Evolutionary conservation across 176 grass and related monocot species (phyloP).

Genomic region (Urochloa ruziziensis): DNA sequence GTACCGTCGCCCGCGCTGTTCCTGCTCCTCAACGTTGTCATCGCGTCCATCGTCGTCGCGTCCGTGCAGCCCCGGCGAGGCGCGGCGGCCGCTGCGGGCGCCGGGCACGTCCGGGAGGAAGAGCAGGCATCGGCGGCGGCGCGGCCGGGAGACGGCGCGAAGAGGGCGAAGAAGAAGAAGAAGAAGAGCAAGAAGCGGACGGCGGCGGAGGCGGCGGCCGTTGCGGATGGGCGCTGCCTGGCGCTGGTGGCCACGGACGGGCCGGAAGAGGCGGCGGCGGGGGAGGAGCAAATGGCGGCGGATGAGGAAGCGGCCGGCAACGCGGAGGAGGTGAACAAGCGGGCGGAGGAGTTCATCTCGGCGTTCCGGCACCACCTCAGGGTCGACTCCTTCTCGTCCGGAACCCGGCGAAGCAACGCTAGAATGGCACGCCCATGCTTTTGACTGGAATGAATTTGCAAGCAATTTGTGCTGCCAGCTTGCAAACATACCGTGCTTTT

Average conservation of each 20-base stretch:
- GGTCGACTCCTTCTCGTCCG: constrained; percentile 66
- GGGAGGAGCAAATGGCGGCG: constrained; percentile 3
- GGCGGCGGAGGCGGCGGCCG: not conserved
- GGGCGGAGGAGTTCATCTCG: constrained; percentile 85
- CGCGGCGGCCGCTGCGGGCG: not conserved
- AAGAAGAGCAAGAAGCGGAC: constrained; percentile 18
- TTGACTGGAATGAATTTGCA: not conserved
- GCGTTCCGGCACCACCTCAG: constrained; percentile 80
- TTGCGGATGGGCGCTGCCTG: constrained; percentile 17
- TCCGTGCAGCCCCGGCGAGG: constrained; percentile 44
- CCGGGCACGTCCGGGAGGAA: not conserved
- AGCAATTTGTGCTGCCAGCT: not conserved
- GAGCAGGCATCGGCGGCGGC: not conserved
- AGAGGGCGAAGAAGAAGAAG: constrained; percentile 43
- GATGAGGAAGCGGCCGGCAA: constrained; percentile 41
- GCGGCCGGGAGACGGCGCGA: constrained; percentile 1
- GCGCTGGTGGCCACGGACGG: constrained; percentile 19
- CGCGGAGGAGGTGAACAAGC: constrained; percentile 73
- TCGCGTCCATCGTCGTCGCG: constrained; percentile 74
- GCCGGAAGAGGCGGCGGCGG: not conserved
- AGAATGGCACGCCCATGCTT: not conserved
- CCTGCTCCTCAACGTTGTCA: constrained; percentile 79
- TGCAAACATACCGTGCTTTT: not conserved
- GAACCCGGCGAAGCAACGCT: constrained; percentile 11
- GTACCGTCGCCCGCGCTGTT: constrained; percentile 68